phyloP scores from a whole-genome alignment of 208 protist genomes.

The Acanthamoeba healyi region DNA sequence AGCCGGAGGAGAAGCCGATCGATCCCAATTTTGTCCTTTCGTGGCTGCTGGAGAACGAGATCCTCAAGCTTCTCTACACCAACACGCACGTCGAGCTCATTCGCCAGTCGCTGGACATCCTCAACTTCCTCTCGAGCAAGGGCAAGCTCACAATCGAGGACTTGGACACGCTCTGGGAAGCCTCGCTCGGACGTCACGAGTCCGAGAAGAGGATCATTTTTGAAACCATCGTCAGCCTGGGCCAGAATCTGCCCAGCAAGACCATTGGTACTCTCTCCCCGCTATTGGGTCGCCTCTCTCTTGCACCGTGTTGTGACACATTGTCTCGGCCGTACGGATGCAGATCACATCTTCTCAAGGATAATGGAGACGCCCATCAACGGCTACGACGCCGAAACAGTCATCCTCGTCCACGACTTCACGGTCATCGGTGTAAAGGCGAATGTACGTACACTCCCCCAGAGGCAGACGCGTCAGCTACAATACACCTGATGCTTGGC shows the following conservation, averaged over 20 bases:
- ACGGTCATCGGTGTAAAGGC: conserved; percentile 72
- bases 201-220: conserved; percentile 74
- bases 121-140: conserved; percentile 53
- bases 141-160: conserved; percentile 36
- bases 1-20: conserved; percentile 69
- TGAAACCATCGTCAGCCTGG: conserved; percentile 66
- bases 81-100: conserved; percentile 76
- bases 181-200: conserved; percentile 70
- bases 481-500: too few species aligned
- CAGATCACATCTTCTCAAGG: conserved; percentile 71
- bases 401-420: conserved; percentile 76
- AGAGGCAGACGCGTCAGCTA: too few species aligned
- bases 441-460: conserved; percentile 67
- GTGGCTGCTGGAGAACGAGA: conserved; percentile 72
- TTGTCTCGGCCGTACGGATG: too few species aligned
- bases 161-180: conserved; percentile 78
- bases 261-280: conserved; percentile 25
- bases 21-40: conserved; percentile 59
- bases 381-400: conserved; percentile 54
- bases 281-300: too few species aligned
- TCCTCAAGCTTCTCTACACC: conserved; percentile 70
- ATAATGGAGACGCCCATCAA: conserved; percentile 60
- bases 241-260: conserved; percentile 68
- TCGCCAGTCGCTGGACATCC: conserved; percentile 32
- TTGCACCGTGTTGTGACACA: too few species aligned